phyloP scores from a whole-genome alignment of 2,329 filamentous ascomycete species.

The Colletotrichum neosansevieriae region DNA sequence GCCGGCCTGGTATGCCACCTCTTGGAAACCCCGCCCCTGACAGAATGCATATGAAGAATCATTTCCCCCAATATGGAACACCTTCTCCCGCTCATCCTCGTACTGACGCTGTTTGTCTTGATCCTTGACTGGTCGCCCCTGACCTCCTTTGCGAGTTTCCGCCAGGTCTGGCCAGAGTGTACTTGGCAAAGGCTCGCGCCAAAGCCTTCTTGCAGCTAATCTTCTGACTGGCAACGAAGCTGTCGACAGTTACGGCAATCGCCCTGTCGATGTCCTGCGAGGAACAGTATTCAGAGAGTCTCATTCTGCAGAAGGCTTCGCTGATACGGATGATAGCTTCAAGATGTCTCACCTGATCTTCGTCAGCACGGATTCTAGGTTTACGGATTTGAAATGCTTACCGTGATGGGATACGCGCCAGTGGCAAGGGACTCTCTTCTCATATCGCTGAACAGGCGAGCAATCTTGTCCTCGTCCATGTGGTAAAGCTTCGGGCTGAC shows the following conservation, averaged over 20 bases:
- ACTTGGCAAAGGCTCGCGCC: constrained; percentile 95
- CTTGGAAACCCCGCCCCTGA: constrained; percentile 13
- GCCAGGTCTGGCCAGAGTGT: constrained; percentile 71
- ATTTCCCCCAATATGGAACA: constrained; percentile 8
- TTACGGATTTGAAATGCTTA: constrained; percentile 60
- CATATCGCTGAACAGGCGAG: constrained; percentile 96
- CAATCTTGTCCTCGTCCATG: constrained; percentile 97
- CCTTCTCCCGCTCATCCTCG: constrained; percentile 21
- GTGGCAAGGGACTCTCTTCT: constrained; percentile 91
- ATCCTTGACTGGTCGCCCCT: constrained; percentile 42
- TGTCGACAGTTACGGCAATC: constrained; percentile 96
- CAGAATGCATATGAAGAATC: constrained; percentile 13
- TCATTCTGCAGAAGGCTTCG: constrained; percentile 97
- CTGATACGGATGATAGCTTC: constrained; percentile 97
- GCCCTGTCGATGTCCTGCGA: constrained; percentile 93
- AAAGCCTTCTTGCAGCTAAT: constrained; percentile 97
- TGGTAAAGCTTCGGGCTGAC: constrained; percentile 94
- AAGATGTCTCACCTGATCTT: constrained; percentile 87
- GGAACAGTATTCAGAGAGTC: constrained; percentile 94
- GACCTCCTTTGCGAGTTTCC: constrained; percentile 41
- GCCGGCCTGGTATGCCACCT: constrained; percentile 28
- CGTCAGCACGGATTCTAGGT: constrained; percentile 21
- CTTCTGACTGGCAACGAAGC: constrained; percentile 96
- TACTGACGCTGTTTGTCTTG: constrained; percentile 35
- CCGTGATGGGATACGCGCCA: constrained; percentile 96